A percentile compares a stretch with the other conserved stretches of the same genome.
These are phyloP conservation scores for Phytopythium montanum DNA, from an alignment of 352 stramenopile genomes.

Conservation along the genomic window DNA sequence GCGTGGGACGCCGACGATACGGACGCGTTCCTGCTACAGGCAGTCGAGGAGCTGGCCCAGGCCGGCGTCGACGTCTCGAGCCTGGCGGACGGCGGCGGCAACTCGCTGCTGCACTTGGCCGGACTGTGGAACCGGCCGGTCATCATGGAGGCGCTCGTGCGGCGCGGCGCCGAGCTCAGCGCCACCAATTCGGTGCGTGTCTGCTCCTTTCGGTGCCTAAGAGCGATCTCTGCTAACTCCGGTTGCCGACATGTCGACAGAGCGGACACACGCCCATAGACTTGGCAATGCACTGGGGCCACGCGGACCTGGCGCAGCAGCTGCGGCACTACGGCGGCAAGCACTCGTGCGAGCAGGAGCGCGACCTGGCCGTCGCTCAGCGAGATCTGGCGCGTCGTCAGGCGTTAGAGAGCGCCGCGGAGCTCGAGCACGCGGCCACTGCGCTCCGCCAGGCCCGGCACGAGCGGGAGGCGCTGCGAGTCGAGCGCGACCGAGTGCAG, in stretches of 20 bases:
- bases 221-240: neutral
- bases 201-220: neutral
- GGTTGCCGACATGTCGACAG: neutral
- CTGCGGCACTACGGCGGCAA: conserved; percentile 57
- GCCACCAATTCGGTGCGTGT: conserved; percentile 29
- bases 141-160: conserved; percentile 49
- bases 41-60: conserved; percentile 33
- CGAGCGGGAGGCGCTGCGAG: conserved; percentile 43
- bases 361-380: conserved; percentile 50
- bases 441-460: conserved; percentile 35
- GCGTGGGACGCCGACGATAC: conserved; percentile 56
- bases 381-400: conserved; percentile 39
- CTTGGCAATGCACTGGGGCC: conserved; percentile 51
- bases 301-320: conserved; percentile 48
- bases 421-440: conserved; percentile 29
- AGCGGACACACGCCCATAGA: conserved; percentile 50
- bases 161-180: conserved; percentile 36
- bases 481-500: conserved; percentile 44
- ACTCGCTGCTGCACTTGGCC: conserved; percentile 43
- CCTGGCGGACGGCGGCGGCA: conserved; percentile 35
- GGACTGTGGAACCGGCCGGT: conserved; percentile 49
- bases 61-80: conserved; percentile 15
- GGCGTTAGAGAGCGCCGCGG: conserved; percentile 24
- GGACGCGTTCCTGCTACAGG: conserved; percentile 40
- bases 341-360: conserved; percentile 52